Evolutionary conservation across 176 grass and related monocot species (phyloP).

Genomic region (Carex littledalei): DNA sequence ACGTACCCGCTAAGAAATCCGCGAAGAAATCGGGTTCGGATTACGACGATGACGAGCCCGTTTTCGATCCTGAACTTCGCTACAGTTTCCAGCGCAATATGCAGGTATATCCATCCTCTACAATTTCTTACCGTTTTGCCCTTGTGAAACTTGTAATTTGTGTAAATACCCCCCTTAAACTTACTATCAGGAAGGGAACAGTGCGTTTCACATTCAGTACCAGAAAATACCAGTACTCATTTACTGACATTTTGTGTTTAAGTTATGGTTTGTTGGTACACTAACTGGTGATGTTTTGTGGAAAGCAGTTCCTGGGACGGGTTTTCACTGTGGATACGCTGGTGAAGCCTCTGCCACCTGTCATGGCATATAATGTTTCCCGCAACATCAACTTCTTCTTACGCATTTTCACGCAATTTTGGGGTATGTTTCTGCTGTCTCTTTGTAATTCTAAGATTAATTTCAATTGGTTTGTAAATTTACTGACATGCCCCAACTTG

Average conservation of each 20-base stretch:
- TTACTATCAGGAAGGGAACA: not conserved
- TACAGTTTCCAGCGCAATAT: conserved; percentile 56
- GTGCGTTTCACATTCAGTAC: not conserved
- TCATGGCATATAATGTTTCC: conserved; percentile 85
- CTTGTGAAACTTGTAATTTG: not conserved
- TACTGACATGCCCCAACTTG: not conserved
- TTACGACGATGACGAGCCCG: conserved; percentile 22
- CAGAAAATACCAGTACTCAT: not conserved
- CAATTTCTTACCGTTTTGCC: not conserved
- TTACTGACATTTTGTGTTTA: not conserved
- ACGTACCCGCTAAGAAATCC: conserved; percentile 15
- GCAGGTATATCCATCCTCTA: conserved; percentile 4
- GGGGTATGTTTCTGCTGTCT: conserved; percentile 50
- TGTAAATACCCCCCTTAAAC: not conserved
- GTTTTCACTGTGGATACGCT: conserved; percentile 88
- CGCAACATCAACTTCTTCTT: conserved; percentile 81
- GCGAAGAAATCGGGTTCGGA: not conserved
- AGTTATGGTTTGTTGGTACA: conserved; percentile 2
- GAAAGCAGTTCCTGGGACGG: conserved; percentile 68
- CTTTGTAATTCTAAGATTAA: conserved; percentile 18
- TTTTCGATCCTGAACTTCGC: conserved; percentile 30
- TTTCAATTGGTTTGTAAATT: not conserved
- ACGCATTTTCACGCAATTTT: conserved; percentile 93
- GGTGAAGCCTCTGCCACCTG: conserved; percentile 94
- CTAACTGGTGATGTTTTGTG: conserved; percentile 4